These are phyloP conservation scores for Logfia minima DNA, from an alignment of 129 eudicot genomes.

Conservation along the genomic window DNA sequence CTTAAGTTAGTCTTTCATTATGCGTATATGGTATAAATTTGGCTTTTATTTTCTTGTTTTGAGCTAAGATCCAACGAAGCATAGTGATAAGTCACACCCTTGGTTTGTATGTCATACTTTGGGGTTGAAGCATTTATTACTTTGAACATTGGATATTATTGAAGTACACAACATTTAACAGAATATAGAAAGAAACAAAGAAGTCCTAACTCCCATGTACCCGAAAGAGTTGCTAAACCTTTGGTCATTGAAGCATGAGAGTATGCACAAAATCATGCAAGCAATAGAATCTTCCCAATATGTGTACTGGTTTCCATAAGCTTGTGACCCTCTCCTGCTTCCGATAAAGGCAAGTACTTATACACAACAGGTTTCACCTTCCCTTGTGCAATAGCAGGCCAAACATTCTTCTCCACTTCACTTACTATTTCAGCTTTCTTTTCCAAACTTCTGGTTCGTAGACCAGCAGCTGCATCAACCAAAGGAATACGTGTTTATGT, in stretches of 20 bases:
- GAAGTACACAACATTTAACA: neutral
- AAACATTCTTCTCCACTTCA: conserved; percentile 78
- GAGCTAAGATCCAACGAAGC: too few species aligned
- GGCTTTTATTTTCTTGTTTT: too few species aligned
- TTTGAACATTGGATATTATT: too few species aligned
- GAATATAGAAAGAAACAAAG: neutral
- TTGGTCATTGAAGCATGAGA: neutral
- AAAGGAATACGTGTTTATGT: neutral
- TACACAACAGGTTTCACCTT: conserved; percentile 64
- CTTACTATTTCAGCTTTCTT: conserved; percentile 76
- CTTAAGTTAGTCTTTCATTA: too few species aligned
- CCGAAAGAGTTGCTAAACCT: neutral
- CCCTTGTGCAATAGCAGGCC: conserved; percentile 67
- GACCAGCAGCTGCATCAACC: conserved; percentile 47
- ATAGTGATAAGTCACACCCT: too few species aligned
- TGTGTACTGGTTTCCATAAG: conserved; percentile 81
- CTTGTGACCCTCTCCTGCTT: conserved; percentile 72
- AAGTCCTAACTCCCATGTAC: conserved; percentile 1
- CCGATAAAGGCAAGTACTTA: conserved; percentile 54
- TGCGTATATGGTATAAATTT: too few species aligned
- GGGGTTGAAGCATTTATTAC: too few species aligned
- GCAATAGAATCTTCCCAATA: conserved; percentile 71
- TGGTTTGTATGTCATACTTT: too few species aligned
- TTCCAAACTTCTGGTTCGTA: conserved; percentile 65
- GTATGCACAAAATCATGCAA: conserved; percentile 37